phyloP scores from a whole-genome alignment of 2,329 filamentous ascomycete species.

The Monosporascus sp. region DNA sequence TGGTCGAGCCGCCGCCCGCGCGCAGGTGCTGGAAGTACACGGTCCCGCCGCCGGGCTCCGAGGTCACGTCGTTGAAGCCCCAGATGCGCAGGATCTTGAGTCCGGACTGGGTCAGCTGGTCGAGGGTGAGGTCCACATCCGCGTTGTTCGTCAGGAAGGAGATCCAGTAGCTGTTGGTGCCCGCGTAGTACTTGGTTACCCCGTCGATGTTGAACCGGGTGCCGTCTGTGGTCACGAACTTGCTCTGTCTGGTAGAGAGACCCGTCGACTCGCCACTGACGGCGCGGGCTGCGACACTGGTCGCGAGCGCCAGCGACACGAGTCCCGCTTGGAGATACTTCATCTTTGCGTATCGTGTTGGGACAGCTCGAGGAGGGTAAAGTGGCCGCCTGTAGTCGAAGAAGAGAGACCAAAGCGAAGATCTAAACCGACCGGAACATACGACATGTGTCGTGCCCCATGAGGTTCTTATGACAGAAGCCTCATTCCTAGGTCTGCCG shows the following conservation, averaged over 20 bases:
- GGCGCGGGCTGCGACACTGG: background rate
- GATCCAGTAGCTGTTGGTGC: conserved; percentile 51
- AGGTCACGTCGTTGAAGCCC: conserved; percentile 58
- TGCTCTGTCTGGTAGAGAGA: conserved; percentile 10
- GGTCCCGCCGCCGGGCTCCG: conserved; percentile 28
- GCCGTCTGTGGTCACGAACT: conserved; percentile 20
- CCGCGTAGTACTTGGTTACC: conserved; percentile 40
- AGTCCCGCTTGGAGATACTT: background rate
- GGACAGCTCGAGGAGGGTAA: background rate
- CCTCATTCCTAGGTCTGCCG: background rate
- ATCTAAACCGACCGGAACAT: too few species aligned
- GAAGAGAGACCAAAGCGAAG: too few species aligned
- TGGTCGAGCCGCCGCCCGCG: conserved; percentile 43
- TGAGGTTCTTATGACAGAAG: background rate
- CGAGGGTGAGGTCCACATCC: conserved; percentile 49
- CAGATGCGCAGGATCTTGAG: conserved; percentile 56
- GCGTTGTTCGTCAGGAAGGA: conserved; percentile 44
- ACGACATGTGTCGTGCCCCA: background rate
- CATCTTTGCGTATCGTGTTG: background rate
- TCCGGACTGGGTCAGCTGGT: conserved; percentile 44
- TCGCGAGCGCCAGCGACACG: background rate
- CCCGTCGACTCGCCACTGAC: background rate
- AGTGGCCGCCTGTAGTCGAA: too few species aligned
- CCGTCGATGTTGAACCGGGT: conserved; percentile 37
- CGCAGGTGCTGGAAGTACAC: conserved; percentile 53